Evolutionary conservation across 1,139 yeast species (phyloP), one percentile per base, ranked within the genome.

Genomic region (Meyerozyma sp.): DNA sequence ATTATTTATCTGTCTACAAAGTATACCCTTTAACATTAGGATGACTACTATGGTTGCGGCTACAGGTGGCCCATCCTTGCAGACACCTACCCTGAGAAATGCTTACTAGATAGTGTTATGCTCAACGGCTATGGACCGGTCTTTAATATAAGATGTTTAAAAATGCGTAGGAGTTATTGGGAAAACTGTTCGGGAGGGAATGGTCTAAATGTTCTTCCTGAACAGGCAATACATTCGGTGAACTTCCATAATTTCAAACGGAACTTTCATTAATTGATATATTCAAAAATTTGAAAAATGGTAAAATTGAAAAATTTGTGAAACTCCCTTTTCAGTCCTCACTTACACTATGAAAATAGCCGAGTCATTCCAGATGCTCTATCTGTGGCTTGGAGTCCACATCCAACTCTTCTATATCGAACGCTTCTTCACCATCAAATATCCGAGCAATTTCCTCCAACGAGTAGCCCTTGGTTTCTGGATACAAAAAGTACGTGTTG

Each of bases 371-470:
- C 26, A 34, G 26, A 34, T 34, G 37, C 14, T 34, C 37, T 8
- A 34, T 27, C n/a, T 34, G 37, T 21, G 25, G 13, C 14, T 34
- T 34, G 8, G 37, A 34, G 10, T 16, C 37, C 11, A 34, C 26
- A 9, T 34, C 37, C 37, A 34, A 10, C 13, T 34, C 21, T 32
- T 32, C 37, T 4, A 34, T 13, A 34, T 34, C 37, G 16, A 34
- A 34, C 7, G 26, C 10, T 10, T 16, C 9, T 20, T 34, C 37
- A 10, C 37, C 47, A 16, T 44, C 52, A 26, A 50, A 50, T 10
- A 49, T 43, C 20, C 39, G 38, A 4, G 46, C 52, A 20, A 51
- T 44, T 40, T 51, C 52, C 41, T 50, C 54, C 36, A 47, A 42
- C 1, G 44, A 27, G 11, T 40, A 39, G 20, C 50, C 49, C 23